Evolutionary conservation across 805 yeast genomes (phyloP).

Genomic region (Wickerhamiella lipophila): DNA sequence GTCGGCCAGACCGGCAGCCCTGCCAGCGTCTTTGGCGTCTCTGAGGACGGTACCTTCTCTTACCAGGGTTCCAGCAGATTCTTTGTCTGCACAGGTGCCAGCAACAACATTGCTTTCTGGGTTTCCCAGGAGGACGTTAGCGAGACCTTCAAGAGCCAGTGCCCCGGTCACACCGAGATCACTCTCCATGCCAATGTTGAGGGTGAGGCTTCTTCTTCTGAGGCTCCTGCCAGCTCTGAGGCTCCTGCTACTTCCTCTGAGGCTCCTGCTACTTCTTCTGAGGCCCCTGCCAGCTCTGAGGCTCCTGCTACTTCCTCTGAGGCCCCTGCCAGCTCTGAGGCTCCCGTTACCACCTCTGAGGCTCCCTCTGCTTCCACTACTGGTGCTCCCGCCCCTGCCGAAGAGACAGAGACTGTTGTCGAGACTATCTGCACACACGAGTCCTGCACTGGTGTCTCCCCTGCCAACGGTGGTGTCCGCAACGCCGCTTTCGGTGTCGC

Average conservation of each 20-base stretch:
- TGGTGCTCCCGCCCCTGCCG: background rate
- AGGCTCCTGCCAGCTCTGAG: background rate
- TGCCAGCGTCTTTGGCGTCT: background rate
- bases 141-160: background rate
- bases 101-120: background rate
- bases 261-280: background rate
- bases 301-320: background rate
- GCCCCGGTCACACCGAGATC: background rate
- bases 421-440: constrained; percentile 11
- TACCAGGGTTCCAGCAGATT: background rate
- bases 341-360: constrained; percentile 2
- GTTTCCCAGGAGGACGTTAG: background rate
- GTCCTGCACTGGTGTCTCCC: constrained; percentile 11
- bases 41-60: background rate
- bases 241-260: background rate
- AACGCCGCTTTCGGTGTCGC: constrained; percentile 7
- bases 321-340: background rate
- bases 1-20: background rate
- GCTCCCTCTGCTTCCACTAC: constrained; percentile 5
- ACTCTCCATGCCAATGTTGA: background rate
- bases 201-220: background rate
- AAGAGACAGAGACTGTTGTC: constrained; percentile 9
- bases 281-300: background rate
- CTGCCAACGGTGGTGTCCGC: constrained; percentile 11
- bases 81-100: background rate